Percentiles rank a stretch among this genome's conserved stretches.
These are phyloP conservation scores for Tarenaya hassleriana DNA, from an alignment of 345 rosid genomes.

Conservation along the genomic window DNA sequence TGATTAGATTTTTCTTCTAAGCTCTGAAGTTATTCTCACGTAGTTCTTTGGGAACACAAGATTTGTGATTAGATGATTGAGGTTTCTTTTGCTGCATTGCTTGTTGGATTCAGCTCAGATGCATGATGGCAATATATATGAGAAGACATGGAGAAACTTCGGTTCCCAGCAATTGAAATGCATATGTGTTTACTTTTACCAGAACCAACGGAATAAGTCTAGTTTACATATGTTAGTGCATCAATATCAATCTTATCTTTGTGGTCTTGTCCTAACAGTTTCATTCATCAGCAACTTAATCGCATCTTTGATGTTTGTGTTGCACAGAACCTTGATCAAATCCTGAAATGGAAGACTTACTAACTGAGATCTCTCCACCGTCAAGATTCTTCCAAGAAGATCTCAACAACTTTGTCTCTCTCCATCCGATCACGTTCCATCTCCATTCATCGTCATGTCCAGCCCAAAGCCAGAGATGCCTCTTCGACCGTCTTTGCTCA, in stretches of 20 bases:
- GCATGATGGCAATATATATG: too few relatives aligned
- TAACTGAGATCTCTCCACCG: constrained; percentile 89
- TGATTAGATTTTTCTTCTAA: background rate
- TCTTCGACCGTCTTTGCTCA: constrained; percentile 60
- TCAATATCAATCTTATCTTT: too few relatives aligned
- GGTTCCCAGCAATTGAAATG: background rate
- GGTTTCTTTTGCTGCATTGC: background rate
- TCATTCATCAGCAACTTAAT: constrained; percentile 8
- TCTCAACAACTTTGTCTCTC: constrained; percentile 63
- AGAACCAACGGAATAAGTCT: too few relatives aligned
- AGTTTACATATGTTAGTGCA: too few relatives aligned
- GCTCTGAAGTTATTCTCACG: background rate
- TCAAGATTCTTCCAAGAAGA: constrained; percentile 94
- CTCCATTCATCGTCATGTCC: constrained; percentile 64
- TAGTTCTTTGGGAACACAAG: constrained; percentile 6
- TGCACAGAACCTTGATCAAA: constrained; percentile 13
- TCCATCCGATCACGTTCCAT: constrained; percentile 46
- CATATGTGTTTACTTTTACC: too few relatives aligned
- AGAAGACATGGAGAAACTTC: too few relatives aligned
- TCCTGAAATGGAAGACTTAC: constrained; percentile 72
- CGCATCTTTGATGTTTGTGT: background rate
- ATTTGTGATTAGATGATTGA: constrained; percentile 7
- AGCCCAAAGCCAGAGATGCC: constrained; percentile 47
- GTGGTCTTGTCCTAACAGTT: background rate
- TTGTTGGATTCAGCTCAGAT: background rate